Percentiles rank a stretch among this genome's conserved stretches.
Evolutionary conservation across 345 rosid genomes (phyloP).

Genomic region (Erysimum cheiranthoides): DNA sequence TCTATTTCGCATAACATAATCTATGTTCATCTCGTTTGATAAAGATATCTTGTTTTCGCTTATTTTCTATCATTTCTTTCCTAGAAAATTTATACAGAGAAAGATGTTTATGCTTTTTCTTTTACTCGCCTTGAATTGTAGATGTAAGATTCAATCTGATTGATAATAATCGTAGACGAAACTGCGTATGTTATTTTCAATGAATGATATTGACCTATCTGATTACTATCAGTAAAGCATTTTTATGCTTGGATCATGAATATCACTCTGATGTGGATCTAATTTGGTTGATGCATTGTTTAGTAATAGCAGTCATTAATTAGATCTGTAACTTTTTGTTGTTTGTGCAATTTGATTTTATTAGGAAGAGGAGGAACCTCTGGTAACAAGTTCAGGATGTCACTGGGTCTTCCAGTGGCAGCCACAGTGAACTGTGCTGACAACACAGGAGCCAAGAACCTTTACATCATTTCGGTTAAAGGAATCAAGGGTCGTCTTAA

Average conservation of each 20-base stretch:
- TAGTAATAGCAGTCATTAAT: neutral
- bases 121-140: neutral
- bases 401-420: slow-evolving; percentile 54
- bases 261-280: neutral
- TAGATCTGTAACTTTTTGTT: neutral
- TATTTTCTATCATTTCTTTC: neutral
- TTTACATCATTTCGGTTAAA: slow-evolving; percentile 51
- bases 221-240: neutral
- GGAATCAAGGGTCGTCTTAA: slow-evolving; percentile 54
- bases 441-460: slow-evolving; percentile 51
- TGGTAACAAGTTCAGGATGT: slow-evolving; percentile 55
- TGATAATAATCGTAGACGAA: neutral
- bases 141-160: neutral
- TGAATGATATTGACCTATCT: neutral
- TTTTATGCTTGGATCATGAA: neutral
- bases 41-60: neutral
- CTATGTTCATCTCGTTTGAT: neutral
- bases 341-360: neutral
- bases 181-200: neutral
- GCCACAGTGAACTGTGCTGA: slow-evolving; percentile 52
- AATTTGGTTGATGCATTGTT: neutral
- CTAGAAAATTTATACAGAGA: neutral
- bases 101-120: neutral
- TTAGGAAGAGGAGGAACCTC: slow-evolving; percentile 51
- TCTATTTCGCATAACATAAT: neutral